phyloP scores from a whole-genome alignment of 345 rosid species.

The Citrus glauca region DNA sequence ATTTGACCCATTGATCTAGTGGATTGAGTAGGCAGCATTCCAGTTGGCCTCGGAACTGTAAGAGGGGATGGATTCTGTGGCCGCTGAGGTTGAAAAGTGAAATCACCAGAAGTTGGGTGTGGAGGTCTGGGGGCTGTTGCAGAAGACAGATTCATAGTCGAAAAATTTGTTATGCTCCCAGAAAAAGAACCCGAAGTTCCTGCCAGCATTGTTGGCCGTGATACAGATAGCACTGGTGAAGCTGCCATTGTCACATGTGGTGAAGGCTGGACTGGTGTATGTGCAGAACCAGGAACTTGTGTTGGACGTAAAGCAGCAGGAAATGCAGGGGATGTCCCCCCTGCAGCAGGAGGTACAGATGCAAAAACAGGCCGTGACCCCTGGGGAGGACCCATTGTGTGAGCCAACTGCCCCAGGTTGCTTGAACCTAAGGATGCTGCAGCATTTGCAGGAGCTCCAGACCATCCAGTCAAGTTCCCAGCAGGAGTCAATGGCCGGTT shows the following conservation, averaged over 20 bases:
- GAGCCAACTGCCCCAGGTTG: slow-evolving; percentile 38
- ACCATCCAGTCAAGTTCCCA: slow-evolving; percentile 38
- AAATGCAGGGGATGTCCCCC: slow-evolving; percentile 15
- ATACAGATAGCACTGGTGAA: slow-evolving; percentile 23
- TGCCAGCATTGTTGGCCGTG: slow-evolving; percentile 26
- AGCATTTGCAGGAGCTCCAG: slow-evolving; percentile 19
- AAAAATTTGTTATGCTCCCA: slow-evolving; percentile 32
- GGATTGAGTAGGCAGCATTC: slow-evolving; percentile 21
- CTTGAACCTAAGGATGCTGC: slow-evolving; percentile 20
- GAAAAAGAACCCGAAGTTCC: slow-evolving; percentile 26
- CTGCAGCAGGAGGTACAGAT: slow-evolving; percentile 24
- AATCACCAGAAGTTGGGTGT: slow-evolving; percentile 50
- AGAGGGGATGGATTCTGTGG: slow-evolving; percentile 32
- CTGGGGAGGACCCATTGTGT: slow-evolving; percentile 33
- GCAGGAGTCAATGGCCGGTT: slow-evolving; percentile 26
- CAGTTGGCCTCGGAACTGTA: slow-evolving; percentile 37
- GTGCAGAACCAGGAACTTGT: slow-evolving; percentile 20
- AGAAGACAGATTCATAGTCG: slow-evolving; percentile 32
- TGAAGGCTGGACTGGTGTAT: slow-evolving; percentile 26
- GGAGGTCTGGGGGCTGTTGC: slow-evolving; percentile 27
- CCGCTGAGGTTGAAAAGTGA: slow-evolving; percentile 52
- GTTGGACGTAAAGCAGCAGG: slow-evolving; percentile 22
- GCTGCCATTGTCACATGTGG: slow-evolving; percentile 8
- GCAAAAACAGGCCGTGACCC: slow-evolving; percentile 32
- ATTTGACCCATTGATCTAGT: slow-evolving; percentile 30